Percentiles rank a stretch among this genome's conserved stretches.
phyloP scores from a whole-genome alignment of 805 yeast genomes.

The Lachancea waltii region DNA sequence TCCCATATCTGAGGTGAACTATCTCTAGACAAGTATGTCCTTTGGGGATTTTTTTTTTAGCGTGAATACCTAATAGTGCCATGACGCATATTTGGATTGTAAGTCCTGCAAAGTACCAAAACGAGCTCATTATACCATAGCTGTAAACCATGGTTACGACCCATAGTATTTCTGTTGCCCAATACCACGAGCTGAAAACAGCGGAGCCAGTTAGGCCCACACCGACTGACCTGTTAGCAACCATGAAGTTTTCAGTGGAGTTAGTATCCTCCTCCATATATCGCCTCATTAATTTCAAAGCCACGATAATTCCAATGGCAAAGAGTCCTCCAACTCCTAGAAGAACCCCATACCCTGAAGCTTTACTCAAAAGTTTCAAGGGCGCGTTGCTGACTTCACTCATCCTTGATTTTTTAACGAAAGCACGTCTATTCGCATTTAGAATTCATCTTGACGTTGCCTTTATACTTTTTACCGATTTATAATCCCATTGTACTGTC shows the following conservation, averaged over 20 bases:
- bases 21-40: constrained; percentile 33
- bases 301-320: constrained; percentile 35
- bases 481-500: no score
- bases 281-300: constrained; percentile 32
- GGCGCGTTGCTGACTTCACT: no score
- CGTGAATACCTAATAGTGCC: constrained; percentile 22
- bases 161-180: constrained; percentile 20
- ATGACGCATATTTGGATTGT: constrained; percentile 12
- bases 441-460: no score
- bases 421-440: no score
- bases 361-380: no score
- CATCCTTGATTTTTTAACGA: no score
- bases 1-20: constrained; percentile 31
- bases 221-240: constrained; percentile 37
- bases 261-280: constrained; percentile 38
- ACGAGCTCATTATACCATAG: constrained; percentile 54
- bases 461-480: no score
- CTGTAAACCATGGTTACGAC: constrained; percentile 14
- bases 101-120: constrained; percentile 17
- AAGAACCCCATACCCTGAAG: constrained; percentile 41
- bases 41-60: constrained; percentile 16
- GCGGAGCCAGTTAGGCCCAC: constrained; percentile 40
- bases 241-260: constrained; percentile 36
- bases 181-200: constrained; percentile 30
- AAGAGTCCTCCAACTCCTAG: constrained; percentile 42